Base-by-base conservation (phyloP, 306 rosid genomes). In the Potentilla sterilis region DNA sequence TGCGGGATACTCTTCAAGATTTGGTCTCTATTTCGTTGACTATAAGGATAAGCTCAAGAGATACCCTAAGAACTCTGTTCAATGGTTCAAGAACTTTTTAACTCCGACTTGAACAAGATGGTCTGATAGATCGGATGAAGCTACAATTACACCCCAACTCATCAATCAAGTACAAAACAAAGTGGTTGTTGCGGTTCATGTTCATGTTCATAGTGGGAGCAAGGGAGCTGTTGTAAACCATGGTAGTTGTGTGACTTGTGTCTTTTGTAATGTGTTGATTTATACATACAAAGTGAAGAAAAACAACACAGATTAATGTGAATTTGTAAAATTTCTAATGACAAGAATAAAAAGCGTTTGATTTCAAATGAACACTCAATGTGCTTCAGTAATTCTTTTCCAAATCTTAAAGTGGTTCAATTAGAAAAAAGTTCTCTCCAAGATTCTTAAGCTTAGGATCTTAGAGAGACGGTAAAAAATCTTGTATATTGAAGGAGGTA, bases 51-150 rank as follows among this genome's bases (percentile, higher is more conserved):
- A 88, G 66, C 90, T 81, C 69, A 92, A 90, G 90, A 92, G 99
- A 87, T 92, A 92, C 80, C 97, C 99, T 2, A 93, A 93, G 84
- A 57, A 84, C 4, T 91, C 92, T 3, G 93, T 77, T 21, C 67
- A 83, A 46, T 93, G 98, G 97, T 93, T 91, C 87, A 86, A 81
- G 77, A 88, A 84, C 9, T 90, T 93, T 85, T 86, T 93, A 88
- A 82, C 73, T 69, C 78, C 89, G 55, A 34, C 80, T 34, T 69
- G 79, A 54, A 77, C 10, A 38, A 21, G 38, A 13, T 47, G 40
- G 28, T 61, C 6, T 37, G 47, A 43, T 37, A 21, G 48, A 28
- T 0, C 49, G 24, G 28, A 18, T 1, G 28, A 35, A 62, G 42
- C 10, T 28, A 24, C 21, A 37, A 4, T 77, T 72, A 43, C 57